Evolutionary conservation across 2,329 filamentous ascomycete genomes (phyloP).

Genomic region (Phialocephala subalpina): DNA sequence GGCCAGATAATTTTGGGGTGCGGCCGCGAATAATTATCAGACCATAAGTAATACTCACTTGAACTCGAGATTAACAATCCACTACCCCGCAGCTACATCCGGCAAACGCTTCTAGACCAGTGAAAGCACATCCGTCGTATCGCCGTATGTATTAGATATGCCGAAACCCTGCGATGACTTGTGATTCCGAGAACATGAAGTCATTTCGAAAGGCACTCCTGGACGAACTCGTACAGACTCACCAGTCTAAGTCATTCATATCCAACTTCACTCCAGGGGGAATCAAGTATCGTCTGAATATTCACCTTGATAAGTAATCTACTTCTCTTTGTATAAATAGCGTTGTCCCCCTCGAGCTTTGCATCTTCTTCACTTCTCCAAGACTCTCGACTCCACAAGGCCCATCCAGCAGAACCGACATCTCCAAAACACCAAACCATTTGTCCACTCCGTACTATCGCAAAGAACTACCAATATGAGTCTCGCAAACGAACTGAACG

Average conservation of each 20-base stretch:
- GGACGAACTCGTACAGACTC: no score
- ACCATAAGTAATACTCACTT: neutral
- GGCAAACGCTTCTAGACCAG: neutral
- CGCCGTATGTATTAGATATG: neutral
- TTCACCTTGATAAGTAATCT: no score
- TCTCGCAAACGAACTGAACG: conserved; percentile 27
- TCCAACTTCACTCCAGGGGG: neutral
- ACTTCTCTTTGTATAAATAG: no score
- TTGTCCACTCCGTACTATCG: neutral
- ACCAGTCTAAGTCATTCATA: neutral
- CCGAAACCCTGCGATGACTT: neutral
- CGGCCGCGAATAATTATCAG: neutral
- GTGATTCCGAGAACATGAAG: neutral
- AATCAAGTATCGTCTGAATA: no score
- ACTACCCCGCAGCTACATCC: neutral
- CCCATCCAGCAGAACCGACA: neutral
- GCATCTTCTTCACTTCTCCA: no score
- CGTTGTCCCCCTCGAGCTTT: no score
- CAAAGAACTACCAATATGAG: conserved; percentile 20
- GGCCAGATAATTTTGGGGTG: neutral
- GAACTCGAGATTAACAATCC: neutral
- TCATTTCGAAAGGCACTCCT: no score
- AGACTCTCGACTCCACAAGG: no score
- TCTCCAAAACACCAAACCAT: neutral
- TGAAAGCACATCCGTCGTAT: neutral